phyloP scores from a whole-genome alignment of 192 early-diverging fungal genomes.

The Globomyces pollinis-pini region DNA sequence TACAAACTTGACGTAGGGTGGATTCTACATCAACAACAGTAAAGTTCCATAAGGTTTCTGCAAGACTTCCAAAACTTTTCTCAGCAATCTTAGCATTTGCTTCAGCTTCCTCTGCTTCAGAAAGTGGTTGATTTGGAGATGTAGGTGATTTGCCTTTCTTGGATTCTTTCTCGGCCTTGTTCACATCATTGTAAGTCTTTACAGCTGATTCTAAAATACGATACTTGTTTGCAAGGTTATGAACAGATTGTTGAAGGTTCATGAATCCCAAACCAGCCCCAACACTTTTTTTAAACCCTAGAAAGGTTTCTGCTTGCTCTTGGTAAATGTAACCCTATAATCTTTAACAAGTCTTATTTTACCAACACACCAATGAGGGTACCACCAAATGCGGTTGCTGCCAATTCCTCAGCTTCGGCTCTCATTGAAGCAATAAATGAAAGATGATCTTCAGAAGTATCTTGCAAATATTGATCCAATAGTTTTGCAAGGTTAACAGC shows the following conservation, averaged over 20 bases:
- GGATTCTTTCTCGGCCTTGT: slow-evolving; percentile 19
- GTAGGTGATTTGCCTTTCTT: slow-evolving; percentile 8
- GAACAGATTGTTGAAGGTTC: slow-evolving; percentile 15
- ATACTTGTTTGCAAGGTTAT: slow-evolving; percentile 15
- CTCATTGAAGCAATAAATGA: slow-evolving; percentile 15
- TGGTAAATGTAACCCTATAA: slow-evolving; percentile 20
- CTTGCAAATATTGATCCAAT: slow-evolving; percentile 9
- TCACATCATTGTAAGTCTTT: slow-evolving; percentile 21
- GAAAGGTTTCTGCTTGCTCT: slow-evolving; percentile 18
- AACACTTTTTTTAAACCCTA: slow-evolving; percentile 24
- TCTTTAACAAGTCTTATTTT: not conserved
- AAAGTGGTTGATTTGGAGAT: too few relatives aligned
- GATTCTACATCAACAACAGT: slow-evolving; percentile 27
- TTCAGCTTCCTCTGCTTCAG: not conserved
- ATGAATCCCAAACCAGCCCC: slow-evolving; percentile 20
- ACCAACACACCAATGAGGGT: slow-evolving; percentile 29
- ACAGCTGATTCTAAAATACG: slow-evolving; percentile 19
- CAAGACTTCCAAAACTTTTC: slow-evolving; percentile 17
- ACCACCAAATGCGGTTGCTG: slow-evolving; percentile 23
- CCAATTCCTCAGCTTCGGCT: slow-evolving; percentile 19
- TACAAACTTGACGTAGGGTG: slow-evolving; percentile 23
- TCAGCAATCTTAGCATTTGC: slow-evolving; percentile 9
- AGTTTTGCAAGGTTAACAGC: slow-evolving; percentile 15
- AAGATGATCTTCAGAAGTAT: slow-evolving; percentile 14
- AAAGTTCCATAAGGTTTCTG: slow-evolving; percentile 28